Conservation (phyloP, 257 asterid species). For the Penstemon eatonii region DNA sequence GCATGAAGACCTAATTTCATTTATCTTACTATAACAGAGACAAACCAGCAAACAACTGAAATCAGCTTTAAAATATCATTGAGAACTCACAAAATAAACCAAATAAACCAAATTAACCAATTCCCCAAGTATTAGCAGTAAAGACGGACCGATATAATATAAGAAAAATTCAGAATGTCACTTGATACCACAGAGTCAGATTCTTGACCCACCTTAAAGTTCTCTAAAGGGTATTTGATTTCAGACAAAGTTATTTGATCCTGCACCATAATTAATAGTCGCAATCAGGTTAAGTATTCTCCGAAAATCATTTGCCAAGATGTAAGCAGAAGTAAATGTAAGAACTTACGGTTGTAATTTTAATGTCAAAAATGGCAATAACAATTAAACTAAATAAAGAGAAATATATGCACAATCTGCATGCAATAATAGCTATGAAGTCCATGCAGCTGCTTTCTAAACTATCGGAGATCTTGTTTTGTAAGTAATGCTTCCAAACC, state of each 20-base stretch:
- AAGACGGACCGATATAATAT: constrained; percentile 1
- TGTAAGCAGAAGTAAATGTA: constrained; percentile 5
- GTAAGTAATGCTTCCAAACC: background rate
- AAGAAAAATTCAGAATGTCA: background rate
- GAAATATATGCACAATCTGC: constrained; percentile 2
- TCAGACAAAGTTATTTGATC: constrained; percentile 88
- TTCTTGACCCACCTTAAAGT: constrained; percentile 68
- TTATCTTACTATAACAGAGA: constrained; percentile 2
- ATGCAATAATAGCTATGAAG: constrained; percentile 5
- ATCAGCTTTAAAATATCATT: background rate
- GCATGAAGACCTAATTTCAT: background rate
- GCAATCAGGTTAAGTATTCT: constrained; percentile 32
- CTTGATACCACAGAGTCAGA: constrained; percentile 17
- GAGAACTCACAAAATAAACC: background rate
- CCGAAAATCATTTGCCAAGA: background rate
- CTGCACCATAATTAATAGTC: constrained; percentile 50
- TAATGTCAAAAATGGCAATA: background rate
- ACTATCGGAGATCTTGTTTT: background rate
- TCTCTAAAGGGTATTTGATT: constrained; percentile 77
- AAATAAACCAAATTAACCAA: background rate
- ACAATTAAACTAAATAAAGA: background rate
- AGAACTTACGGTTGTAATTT: constrained; percentile 2
- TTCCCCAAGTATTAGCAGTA: background rate
- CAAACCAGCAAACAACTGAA: constrained; percentile 13
- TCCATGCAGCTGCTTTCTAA: background rate